Base-by-base conservation (phyloP, 768 basidiomycete species). In the Auricularia sp. region DNA sequence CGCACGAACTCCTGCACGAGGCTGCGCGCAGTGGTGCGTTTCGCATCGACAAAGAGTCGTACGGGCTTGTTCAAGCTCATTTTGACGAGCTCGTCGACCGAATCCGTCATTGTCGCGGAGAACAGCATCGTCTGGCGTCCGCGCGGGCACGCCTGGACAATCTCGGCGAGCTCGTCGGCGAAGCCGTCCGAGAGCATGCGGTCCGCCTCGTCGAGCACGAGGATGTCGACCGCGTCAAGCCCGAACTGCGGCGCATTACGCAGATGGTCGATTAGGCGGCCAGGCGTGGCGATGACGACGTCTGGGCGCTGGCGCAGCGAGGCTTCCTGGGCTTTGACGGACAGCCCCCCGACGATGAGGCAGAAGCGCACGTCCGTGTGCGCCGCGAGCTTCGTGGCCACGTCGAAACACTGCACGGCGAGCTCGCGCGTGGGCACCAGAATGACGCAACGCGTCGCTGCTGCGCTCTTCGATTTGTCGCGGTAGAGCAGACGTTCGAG, bases 51-150 rank as follows among this genome's bases (percentile, higher is more conserved):
- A 73, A 98, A 98, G 37, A 98, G 81, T 54, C 95, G 84, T 8
- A 95, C 92, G 4, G 97, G 97, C 73, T 89, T 94, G 74, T 93
- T 89, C 61, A 98, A 77, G 13, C 92, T 92, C 82, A 98, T 89
- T 71, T 86, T 87, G 65, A 98, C 90, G 61, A 99, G 83, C 71
- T 94, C 89, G 70, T 97, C 92, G 8, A 98, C 90, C 1, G 90
- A 89, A 75, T 99, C 97, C 3, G 95, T 98, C 90, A 98, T 98
- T 1, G 97, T 99, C 2, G 97, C 97, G 0, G 94, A 97, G 77
- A 99, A 99, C 44, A 99, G 81, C 94, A 99, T 96, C 3, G 97
- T 98, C 74, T 98, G 97, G 44, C 97, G 85, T 33, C 89, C 89
- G 24, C 76, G 75, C 1, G 94, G 94, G 73, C 94, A 97, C 18